Evolutionary conservation across 2,329 filamentous ascomycete species (phyloP).

Genomic region (Biscogniauxia marginata): DNA sequence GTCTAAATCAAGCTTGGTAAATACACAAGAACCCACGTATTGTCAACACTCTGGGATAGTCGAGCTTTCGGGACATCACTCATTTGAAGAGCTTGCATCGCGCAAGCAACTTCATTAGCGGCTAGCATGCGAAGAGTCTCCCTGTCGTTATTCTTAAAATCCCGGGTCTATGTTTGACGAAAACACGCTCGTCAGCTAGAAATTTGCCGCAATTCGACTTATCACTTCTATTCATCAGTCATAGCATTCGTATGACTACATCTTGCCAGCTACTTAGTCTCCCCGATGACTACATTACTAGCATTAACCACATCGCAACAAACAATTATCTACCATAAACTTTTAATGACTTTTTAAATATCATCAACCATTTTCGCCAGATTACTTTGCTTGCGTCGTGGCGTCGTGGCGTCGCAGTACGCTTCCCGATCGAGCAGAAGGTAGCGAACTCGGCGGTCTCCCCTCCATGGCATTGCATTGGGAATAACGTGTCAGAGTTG

Average conservation of each 20-base stretch:
- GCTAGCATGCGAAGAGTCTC: no score
- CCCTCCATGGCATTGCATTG: not conserved
- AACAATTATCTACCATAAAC: not conserved
- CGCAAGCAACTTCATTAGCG: no score
- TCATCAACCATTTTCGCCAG: not conserved
- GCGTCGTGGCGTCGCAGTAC: not conserved
- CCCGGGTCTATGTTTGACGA: no score
- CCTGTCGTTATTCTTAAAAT: no score
- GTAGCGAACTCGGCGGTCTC: not conserved
- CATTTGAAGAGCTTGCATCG: no score
- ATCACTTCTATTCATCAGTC: not conserved
- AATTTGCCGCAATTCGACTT: no score
- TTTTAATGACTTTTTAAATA: not conserved
- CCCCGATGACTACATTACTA: not conserved
- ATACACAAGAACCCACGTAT: no score
- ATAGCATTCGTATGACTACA: not conserved
- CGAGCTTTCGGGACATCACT: no score
- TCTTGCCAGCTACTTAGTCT: not conserved
- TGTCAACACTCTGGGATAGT: no score
- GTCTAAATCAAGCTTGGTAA: no score
- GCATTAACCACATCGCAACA: not conserved
- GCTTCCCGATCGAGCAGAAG: not conserved
- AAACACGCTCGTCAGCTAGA: no score
- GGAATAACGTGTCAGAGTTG: not conserved
- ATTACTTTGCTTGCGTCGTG: not conserved